Evolutionary conservation across 495 filamentous ascomycete species (phyloP).

Genomic region (Tuber indicum): DNA sequence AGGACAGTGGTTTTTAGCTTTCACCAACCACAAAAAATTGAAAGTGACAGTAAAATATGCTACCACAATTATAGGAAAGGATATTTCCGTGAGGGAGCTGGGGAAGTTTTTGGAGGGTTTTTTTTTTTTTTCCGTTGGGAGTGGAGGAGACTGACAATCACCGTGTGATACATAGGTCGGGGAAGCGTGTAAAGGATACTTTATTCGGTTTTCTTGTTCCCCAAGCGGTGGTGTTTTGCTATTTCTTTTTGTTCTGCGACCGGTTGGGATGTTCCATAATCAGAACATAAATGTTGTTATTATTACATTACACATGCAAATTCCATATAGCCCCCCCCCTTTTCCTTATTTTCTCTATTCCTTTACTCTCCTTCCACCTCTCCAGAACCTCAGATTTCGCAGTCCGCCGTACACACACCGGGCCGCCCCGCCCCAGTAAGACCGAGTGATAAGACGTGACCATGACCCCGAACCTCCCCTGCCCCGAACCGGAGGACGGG

Average conservation of each 20-base stretch:
- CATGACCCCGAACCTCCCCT: background rate
- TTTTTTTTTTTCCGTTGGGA: background rate
- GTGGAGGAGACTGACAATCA: background rate
- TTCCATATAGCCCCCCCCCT: background rate
- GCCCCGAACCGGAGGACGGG: background rate
- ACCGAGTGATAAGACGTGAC: background rate
- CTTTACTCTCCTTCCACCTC: background rate
- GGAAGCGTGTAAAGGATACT: background rate
- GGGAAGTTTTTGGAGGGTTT: background rate
- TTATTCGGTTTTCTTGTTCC: background rate
- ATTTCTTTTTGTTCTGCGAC: background rate
- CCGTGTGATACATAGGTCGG: background rate
- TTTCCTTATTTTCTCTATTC: background rate
- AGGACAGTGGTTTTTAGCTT: slow-evolving; percentile 8
- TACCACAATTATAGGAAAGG: background rate
- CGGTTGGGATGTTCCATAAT: background rate
- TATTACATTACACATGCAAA: background rate
- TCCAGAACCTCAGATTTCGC: background rate
- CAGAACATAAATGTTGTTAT: background rate
- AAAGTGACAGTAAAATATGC: background rate
- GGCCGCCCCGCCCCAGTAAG: background rate
- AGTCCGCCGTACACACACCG: background rate
- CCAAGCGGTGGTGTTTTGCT: background rate
- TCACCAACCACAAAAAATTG: background rate
- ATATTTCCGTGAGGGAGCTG: background rate